A percentile compares a stretch with the other conserved stretches of the same genome.
These are phyloP conservation scores for Penicillium herquei DNA, from an alignment of 495 filamentous ascomycete genomes.

Conservation along the genomic window DNA sequence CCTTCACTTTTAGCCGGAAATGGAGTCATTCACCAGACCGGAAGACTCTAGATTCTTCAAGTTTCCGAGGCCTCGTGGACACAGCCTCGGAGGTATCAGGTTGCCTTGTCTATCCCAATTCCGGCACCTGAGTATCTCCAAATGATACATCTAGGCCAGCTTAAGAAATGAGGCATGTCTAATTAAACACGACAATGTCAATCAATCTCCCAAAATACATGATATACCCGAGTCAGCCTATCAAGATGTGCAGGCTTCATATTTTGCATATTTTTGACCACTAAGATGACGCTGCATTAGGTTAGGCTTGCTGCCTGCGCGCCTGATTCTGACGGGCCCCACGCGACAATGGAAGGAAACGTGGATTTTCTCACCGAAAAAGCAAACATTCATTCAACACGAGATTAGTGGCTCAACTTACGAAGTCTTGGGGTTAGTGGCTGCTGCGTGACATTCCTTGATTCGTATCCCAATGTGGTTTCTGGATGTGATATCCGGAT, in stretches of 20 bases:
- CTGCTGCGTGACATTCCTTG: constrained; percentile 1
- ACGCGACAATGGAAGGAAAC: neutral
- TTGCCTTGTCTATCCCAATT: no score
- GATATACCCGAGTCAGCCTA: neutral
- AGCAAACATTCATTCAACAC: neutral
- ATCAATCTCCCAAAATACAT: neutral
- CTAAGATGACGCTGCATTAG: neutral
- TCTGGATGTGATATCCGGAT: neutral
- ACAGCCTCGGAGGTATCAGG: no score
- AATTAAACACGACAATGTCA: neutral
- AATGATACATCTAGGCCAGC: no score
- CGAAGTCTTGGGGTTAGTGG: neutral
- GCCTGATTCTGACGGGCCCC: neutral
- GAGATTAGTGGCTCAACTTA: constrained; percentile 1
- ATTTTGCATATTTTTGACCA: neutral
- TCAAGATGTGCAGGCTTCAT: neutral
- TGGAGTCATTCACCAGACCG: no score
- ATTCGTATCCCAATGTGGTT: neutral
- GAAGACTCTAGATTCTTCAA: no score
- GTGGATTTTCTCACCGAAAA: neutral
- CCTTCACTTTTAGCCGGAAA: no score
- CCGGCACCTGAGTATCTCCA: no score
- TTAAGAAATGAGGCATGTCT: neutral
- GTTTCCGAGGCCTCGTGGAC: no score
- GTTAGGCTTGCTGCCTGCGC: neutral